Conservation (phyloP, 257 asterid genomes). For the Capsicum baccatum region DNA sequence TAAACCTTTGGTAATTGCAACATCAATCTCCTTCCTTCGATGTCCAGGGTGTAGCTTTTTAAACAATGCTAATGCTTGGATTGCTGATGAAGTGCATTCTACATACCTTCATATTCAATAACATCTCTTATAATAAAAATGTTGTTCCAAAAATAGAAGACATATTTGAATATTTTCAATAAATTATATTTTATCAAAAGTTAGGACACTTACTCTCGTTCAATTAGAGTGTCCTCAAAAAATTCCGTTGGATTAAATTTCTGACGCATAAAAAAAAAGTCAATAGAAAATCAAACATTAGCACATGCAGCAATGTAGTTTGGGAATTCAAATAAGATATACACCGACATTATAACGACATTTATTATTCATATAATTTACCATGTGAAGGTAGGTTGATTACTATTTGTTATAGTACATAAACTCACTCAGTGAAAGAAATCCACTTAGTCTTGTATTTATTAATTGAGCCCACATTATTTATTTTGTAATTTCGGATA, state of each 20-base stretch:
- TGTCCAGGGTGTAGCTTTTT: conserved; percentile 47
- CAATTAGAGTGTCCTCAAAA: conserved; percentile 52
- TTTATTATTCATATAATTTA: neutral
- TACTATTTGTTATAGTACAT: neutral
- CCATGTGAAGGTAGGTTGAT: neutral
- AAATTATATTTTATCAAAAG: neutral
- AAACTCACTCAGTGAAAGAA: too few species aligned
- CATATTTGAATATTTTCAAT: neutral
- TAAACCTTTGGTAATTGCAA: conserved; percentile 43
- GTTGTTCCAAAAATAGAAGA: neutral
- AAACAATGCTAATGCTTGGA: conserved; percentile 52
- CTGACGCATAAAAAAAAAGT: conserved; percentile 31
- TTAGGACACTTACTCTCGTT: conserved; percentile 51
- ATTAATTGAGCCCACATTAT: too few species aligned
- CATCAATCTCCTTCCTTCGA: conserved; percentile 50
- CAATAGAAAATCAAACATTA: neutral
- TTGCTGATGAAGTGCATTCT: conserved; percentile 66
- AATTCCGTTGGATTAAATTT: conserved; percentile 61
- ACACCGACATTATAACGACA: too few species aligned
- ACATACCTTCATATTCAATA: conserved; percentile 43
- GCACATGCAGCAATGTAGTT: neutral
- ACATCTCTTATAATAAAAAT: neutral
- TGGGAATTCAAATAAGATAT: neutral
- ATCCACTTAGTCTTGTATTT: too few species aligned
- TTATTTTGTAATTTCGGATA: too few species aligned